These are phyloP conservation scores for Naganishia albida DNA, from an alignment of 1,284 basidiomycete species.

Conservation along the genomic window DNA sequence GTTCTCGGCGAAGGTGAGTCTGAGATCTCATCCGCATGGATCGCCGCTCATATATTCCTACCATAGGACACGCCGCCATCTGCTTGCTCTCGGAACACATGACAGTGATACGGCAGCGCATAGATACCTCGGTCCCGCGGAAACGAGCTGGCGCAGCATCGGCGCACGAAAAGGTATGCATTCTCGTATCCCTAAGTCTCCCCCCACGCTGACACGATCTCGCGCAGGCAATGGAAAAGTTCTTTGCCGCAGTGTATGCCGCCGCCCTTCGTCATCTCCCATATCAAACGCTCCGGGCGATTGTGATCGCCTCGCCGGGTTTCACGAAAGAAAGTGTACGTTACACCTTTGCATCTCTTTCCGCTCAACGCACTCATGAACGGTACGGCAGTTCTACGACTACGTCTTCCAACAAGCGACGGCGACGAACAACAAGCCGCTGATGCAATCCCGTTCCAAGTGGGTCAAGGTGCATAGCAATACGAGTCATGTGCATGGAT, in stretches of 20 bases:
- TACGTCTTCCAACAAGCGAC: slow-evolving; percentile 80
- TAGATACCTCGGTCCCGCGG: slow-evolving; percentile 85
- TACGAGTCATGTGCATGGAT: slow-evolving; percentile 91
- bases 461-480: slow-evolving; percentile 88
- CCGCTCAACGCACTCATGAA: neutral
- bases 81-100: slow-evolving; percentile 95
- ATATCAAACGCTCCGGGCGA: slow-evolving; percentile 75
- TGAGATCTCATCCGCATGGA: no score
- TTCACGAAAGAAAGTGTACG: slow-evolving; percentile 86
- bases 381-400: slow-evolving; percentile 60
- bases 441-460: slow-evolving; percentile 77
- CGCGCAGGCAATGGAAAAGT: slow-evolving; percentile 67
- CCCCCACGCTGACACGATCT: slow-evolving; percentile 5
- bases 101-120: slow-evolving; percentile 88
- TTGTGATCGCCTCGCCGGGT: slow-evolving; percentile 95
- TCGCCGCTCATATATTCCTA: slow-evolving; percentile 8
- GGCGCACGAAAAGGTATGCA: slow-evolving; percentile 72
- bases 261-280: slow-evolving; percentile 88
- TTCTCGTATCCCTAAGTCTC: slow-evolving; percentile 11
- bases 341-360: slow-evolving; percentile 1
- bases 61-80: slow-evolving; percentile 79
- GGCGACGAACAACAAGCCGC: slow-evolving; percentile 76
- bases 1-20: slow-evolving; percentile 81
- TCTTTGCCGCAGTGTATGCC: slow-evolving; percentile 81
- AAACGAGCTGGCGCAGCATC: slow-evolving; percentile 81